A percentile compares a stretch with the other conserved stretches of the same genome.
Evolutionary conservation across 139 green algal genomes (phyloP).

Genomic region (Marvania coccoides): DNA sequence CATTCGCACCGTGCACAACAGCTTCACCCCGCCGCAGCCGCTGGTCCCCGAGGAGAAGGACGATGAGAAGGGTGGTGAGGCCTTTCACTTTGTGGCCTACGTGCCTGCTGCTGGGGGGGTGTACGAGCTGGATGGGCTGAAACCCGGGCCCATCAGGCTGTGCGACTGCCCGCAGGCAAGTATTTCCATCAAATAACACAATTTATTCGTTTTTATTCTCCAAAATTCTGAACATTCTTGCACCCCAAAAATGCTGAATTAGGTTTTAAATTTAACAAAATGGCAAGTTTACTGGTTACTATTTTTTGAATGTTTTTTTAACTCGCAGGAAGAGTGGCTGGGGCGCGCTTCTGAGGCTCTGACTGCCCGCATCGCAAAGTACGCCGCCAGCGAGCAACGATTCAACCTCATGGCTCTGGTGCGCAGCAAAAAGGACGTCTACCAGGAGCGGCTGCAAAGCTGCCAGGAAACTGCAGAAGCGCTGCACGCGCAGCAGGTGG

Average conservation of each 20-base stretch:
- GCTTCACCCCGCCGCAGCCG: slow-evolving; percentile 85
- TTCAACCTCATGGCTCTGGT: slow-evolving; percentile 98
- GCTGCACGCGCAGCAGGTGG: background rate
- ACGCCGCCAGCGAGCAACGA: slow-evolving; percentile 80
- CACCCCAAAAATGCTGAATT: background rate
- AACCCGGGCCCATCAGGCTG: slow-evolving; percentile 82
- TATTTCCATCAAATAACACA: background rate
- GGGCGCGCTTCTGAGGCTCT: slow-evolving; percentile 31
- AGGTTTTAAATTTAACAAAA: too few species aligned
- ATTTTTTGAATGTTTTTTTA: background rate
- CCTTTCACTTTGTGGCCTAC: slow-evolving; percentile 83
- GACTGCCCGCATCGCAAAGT: slow-evolving; percentile 74
- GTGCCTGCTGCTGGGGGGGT: slow-evolving; percentile 68
- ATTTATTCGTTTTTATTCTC: background rate
- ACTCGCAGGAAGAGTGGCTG: slow-evolving; percentile 68
- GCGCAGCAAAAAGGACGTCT: background rate
- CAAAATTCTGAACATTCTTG: background rate
- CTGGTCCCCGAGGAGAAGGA: slow-evolving; percentile 62
- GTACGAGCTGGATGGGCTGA: slow-evolving; percentile 96
- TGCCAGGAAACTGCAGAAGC: slow-evolving; percentile 7
- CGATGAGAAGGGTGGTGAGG: slow-evolving; percentile 43
- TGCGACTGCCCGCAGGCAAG: slow-evolving; percentile 15
- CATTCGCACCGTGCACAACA: slow-evolving; percentile 92
- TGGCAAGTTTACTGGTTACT: background rate
- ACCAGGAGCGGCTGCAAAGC: slow-evolving; percentile 22